Evolutionary conservation across 495 filamentous ascomycete genomes (phyloP).

Genomic region (Pseudomonodictys pantanalensis): DNA sequence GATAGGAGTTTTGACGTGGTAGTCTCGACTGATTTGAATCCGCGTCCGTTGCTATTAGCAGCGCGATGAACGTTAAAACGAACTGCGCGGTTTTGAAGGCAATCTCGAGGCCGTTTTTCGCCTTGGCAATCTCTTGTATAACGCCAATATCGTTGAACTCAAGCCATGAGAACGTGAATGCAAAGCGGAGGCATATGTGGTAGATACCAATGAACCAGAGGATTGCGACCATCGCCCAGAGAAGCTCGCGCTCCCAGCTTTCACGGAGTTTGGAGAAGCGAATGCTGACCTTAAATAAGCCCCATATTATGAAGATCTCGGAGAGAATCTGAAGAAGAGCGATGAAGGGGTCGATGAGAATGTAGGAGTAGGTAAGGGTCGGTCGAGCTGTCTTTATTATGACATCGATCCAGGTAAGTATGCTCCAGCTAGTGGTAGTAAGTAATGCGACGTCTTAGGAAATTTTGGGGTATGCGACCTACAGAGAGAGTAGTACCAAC

Average conservation of each 20-base stretch:
- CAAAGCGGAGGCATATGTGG: neutral
- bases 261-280: neutral
- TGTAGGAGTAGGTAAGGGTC: neutral
- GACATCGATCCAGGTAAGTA: constrained; percentile 1
- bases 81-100: neutral
- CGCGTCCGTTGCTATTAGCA: neutral
- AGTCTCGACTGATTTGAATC: neutral
- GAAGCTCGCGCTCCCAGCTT: neutral
- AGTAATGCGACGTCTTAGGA: neutral
- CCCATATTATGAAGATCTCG: neutral
- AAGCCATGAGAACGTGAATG: neutral
- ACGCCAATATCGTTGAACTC: neutral
- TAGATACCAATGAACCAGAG: constrained; percentile 2
- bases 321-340: neutral
- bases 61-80: neutral
- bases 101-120: neutral
- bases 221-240: neutral
- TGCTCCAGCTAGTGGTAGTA: neutral
- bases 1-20: neutral
- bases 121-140: neutral
- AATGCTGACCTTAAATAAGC: neutral
- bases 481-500: neutral
- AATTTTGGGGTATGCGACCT: neutral
- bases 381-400: neutral
- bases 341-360: neutral